Percentiles rank a stretch among this genome's conserved stretches.
These are phyloP conservation scores for Cyclanthera cordifolia DNA, from an alignment of 306 rosid genomes.

Conservation along the genomic window DNA sequence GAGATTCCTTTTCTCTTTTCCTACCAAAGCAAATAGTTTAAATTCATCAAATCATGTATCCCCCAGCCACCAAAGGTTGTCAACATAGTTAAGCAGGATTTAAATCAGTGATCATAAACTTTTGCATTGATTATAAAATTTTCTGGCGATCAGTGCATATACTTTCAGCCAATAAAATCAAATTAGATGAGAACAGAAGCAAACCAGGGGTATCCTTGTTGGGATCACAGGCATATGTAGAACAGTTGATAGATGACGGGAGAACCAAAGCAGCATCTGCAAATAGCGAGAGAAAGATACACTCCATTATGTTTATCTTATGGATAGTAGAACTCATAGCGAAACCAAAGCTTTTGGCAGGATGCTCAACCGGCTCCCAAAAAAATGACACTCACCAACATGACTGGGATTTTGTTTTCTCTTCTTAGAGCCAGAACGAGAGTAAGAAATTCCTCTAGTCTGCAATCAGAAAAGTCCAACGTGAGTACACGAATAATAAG, in stretches of 20 bases:
- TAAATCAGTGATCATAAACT: constrained; percentile 14
- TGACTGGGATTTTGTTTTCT: constrained; percentile 32
- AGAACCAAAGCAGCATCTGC: constrained; percentile 10
- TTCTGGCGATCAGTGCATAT: constrained; percentile 8
- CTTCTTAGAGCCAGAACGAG: constrained; percentile 37
- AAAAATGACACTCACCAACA: constrained; percentile 15
- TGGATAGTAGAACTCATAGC: constrained; percentile 17
- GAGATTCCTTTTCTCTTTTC: neutral
- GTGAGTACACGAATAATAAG: neutral
- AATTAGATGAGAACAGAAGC: constrained; percentile 10
- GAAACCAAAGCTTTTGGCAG: neutral
- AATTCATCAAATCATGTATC: constrained; percentile 2
- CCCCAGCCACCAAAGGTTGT: neutral
- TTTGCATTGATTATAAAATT: constrained; percentile 22
- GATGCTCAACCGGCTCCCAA: neutral
- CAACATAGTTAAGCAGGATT: neutral
- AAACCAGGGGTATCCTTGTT: constrained; percentile 37
- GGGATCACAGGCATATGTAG: constrained; percentile 21
- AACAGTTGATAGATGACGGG: constrained; percentile 14
- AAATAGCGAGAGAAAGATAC: neutral
- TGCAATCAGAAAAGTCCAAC: constrained; percentile 17
- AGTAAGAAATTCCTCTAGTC: constrained; percentile 48
- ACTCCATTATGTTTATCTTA: constrained; percentile 20
- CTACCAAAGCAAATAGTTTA: neutral
- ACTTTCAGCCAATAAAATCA: constrained; percentile 17